These are phyloP conservation scores for Malus hybrid DNA, from an alignment of 331 rosid species.

Conservation along the genomic window DNA sequence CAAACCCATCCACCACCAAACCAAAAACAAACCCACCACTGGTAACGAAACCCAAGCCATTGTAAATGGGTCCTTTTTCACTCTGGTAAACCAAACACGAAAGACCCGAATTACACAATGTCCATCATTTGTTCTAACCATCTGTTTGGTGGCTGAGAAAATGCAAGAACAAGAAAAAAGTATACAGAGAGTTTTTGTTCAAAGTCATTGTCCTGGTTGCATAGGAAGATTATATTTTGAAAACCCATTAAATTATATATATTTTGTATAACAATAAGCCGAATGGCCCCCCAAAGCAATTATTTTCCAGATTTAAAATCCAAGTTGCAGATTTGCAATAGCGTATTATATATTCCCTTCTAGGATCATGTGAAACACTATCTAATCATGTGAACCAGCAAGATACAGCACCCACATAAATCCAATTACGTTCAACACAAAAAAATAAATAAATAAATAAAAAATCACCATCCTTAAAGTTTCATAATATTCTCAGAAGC, in stretches of 20 bases:
- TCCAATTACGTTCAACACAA: too few species aligned
- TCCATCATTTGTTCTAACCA: neutral
- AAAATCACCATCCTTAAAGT: too few species aligned
- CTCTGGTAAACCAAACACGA: conserved; percentile 4
- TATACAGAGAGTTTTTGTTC: neutral
- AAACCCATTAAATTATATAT: neutral
- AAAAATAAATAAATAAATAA: too few species aligned
- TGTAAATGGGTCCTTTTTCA: neutral
- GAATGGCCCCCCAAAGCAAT: neutral
- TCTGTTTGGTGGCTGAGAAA: neutral
- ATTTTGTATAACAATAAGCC: neutral
- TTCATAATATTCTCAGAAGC: too few species aligned
- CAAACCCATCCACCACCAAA: conserved; percentile 13
- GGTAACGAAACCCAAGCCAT: conserved; percentile 33
- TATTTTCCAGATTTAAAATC: too few species aligned
- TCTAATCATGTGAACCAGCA: too few species aligned
- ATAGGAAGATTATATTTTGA: too few species aligned
- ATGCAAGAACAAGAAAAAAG: neutral
- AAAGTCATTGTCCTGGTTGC: neutral
- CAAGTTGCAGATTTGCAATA: too few species aligned
- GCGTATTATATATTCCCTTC: too few species aligned
- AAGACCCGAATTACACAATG: neutral
- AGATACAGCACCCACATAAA: too few species aligned
- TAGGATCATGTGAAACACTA: too few species aligned
- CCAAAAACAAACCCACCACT: conserved; percentile 12